Percentiles rank a stretch among this genome's conserved stretches.
phyloP scores from a whole-genome alignment of 2,329 filamentous ascomycete species.

The Whalleya microplaca region DNA sequence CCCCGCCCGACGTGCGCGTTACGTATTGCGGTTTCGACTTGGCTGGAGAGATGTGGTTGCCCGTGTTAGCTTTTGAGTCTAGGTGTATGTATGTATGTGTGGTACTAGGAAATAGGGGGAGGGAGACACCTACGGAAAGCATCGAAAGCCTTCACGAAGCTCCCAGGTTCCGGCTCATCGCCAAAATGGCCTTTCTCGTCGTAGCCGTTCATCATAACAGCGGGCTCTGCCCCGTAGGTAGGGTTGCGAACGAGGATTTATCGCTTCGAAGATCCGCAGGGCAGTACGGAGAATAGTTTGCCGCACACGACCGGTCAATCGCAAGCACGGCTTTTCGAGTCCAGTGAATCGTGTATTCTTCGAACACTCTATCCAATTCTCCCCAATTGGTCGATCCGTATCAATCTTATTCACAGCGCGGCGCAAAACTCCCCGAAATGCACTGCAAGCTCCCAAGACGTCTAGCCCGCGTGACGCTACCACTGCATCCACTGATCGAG shows the following conservation, averaged over 20 bases:
- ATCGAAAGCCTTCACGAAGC: slow-evolving; percentile 85
- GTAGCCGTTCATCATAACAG: slow-evolving; percentile 74
- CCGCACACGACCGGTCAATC: slow-evolving; percentile 1
- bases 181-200: slow-evolving; percentile 67
- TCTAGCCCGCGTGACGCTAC: slow-evolving; percentile 21
- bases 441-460: slow-evolving; percentile 30
- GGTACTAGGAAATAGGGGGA: slow-evolving; percentile 15
- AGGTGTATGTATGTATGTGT: too few species aligned
- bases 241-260: background rate
- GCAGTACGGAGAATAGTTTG: slow-evolving; percentile 8
- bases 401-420: too few species aligned
- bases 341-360: background rate
- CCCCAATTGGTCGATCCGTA: background rate
- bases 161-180: slow-evolving; percentile 73
- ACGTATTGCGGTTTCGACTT: slow-evolving; percentile 97
- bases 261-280: background rate
- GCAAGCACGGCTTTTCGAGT: background rate
- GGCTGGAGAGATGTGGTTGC: slow-evolving; percentile 54
- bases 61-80: slow-evolving; percentile 25
- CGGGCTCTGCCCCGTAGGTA: background rate
- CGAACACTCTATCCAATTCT: background rate
- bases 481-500: slow-evolving; percentile 22
- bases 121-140: slow-evolving; percentile 76
- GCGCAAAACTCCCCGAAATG: slow-evolving; percentile 13
- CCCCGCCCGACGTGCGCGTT: slow-evolving; percentile 80